Evolutionary conservation across 2,329 filamentous ascomycete genomes (phyloP).

Genomic region (Alternaria alternata): DNA sequence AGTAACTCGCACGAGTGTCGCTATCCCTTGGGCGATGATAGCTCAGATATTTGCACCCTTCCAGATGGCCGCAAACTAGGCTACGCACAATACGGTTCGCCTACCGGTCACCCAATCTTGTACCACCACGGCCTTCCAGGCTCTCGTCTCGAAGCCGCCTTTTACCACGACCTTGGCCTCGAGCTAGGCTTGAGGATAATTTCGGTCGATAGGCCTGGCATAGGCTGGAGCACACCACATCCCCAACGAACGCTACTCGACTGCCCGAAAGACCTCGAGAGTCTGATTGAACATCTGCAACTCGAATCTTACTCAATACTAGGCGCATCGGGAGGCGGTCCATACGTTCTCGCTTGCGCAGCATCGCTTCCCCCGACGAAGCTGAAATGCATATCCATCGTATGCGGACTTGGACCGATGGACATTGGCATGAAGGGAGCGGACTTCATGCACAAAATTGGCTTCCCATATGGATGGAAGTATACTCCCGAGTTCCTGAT

Average conservation of each 20-base stretch:
- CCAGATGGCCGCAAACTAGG: slow-evolving; percentile 49
- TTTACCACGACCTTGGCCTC: slow-evolving; percentile 30
- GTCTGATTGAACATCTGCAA: slow-evolving; percentile 29
- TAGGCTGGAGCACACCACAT: slow-evolving; percentile 39
- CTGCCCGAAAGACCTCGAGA: slow-evolving; percentile 35
- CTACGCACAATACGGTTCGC: slow-evolving; percentile 45
- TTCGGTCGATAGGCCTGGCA: slow-evolving; percentile 36
- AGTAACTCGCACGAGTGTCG: slow-evolving; percentile 5
- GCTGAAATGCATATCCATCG: slow-evolving; percentile 34
- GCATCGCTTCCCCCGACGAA: slow-evolving; percentile 24
- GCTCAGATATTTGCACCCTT: slow-evolving; percentile 41
- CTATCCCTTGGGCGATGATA: slow-evolving; percentile 34
- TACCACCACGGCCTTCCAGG: slow-evolving; percentile 44
- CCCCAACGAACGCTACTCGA: slow-evolving; percentile 29
- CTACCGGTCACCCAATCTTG: slow-evolving; percentile 35
- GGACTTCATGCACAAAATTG: slow-evolving; percentile 32
- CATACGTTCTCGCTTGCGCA: slow-evolving; percentile 44
- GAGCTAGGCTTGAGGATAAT: slow-evolving; percentile 39
- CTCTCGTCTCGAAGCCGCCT: slow-evolving; percentile 39
- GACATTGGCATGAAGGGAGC: slow-evolving; percentile 49
- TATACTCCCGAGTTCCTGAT: slow-evolving; percentile 26
- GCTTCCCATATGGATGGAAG: slow-evolving; percentile 43
- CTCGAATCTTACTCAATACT: slow-evolving; percentile 35
- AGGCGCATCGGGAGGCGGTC: slow-evolving; percentile 46
- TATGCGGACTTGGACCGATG: slow-evolving; percentile 46